Percentiles rank a stretch among this genome's conserved stretches.
These are phyloP conservation scores for Diaporthe citri DNA, from an alignment of 2,329 filamentous ascomycete species.

Conservation along the genomic window DNA sequence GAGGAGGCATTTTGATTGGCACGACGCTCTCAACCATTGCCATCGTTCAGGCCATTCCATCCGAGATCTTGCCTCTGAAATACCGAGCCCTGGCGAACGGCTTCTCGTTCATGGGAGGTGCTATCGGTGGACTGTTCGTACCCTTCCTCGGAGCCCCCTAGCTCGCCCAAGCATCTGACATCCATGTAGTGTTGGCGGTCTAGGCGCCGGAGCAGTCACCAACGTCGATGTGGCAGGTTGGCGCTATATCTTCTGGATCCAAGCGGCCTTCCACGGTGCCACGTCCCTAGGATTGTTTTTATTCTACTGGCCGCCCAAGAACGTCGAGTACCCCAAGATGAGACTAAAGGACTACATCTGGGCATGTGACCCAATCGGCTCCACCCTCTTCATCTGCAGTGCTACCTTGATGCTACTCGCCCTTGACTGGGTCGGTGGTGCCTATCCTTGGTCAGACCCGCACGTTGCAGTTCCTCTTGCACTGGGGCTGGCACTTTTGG, in stretches of 20 bases:
- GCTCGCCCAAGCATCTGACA: background rate
- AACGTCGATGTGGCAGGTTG: conserved; percentile 61
- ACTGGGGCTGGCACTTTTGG: conserved; percentile 56
- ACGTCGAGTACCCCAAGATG: conserved; percentile 53
- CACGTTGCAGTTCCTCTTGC: conserved; percentile 56
- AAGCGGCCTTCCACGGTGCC: conserved; percentile 64
- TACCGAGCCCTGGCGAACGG: conserved; percentile 69
- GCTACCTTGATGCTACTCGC: conserved; percentile 59
- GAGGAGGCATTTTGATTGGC: conserved; percentile 69
- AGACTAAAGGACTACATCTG: conserved; percentile 55
- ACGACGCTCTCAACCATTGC: conserved; percentile 65
- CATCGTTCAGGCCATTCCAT: conserved; percentile 68
- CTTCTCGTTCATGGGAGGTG: conserved; percentile 63
- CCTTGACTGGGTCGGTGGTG: conserved; percentile 60
- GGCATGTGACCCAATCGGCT: conserved; percentile 63
- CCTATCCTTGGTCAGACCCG: conserved; percentile 54
- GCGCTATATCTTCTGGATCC: conserved; percentile 71
- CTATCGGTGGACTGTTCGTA: conserved; percentile 61
- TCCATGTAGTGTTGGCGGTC: conserved; percentile 55
- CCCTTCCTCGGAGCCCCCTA: background rate
- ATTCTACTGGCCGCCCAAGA: conserved; percentile 61
- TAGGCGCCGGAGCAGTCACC: conserved; percentile 66
- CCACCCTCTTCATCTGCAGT: conserved; percentile 56
- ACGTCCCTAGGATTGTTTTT: conserved; percentile 61
- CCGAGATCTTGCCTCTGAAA: conserved; percentile 68